phyloP scores from a whole-genome alignment of 2,329 filamentous ascomycete species.

The Knufia petricola region DNA sequence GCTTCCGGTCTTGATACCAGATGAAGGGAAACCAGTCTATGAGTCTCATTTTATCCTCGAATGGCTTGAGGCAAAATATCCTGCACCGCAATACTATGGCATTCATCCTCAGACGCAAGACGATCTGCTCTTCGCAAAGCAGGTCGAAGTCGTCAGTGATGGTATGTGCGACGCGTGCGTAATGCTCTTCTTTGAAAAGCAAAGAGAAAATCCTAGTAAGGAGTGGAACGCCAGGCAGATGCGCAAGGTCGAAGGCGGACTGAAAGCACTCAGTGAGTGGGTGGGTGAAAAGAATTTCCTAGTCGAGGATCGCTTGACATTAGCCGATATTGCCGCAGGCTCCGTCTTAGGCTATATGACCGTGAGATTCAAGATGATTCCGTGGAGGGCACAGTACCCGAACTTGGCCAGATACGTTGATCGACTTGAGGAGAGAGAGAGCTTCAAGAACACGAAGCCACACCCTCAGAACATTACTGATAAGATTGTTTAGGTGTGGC shows the following conservation, averaged over 20 bases:
- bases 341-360: constrained; percentile 29
- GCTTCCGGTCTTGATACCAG: constrained; percentile 11
- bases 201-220: constrained; percentile 25
- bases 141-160: constrained; percentile 13
- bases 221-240: constrained; percentile 30
- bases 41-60: constrained; percentile 32
- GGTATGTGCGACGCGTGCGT: constrained; percentile 31
- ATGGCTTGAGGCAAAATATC: constrained; percentile 13
- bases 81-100: constrained; percentile 3
- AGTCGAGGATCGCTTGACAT: constrained; percentile 25
- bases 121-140: constrained; percentile 12
- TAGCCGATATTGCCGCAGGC: constrained; percentile 30
- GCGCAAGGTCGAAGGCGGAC: constrained; percentile 28
- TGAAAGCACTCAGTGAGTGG: constrained; percentile 25
- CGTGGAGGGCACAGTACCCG: constrained; percentile 28
- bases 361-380: constrained; percentile 17
- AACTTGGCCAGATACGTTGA: constrained; percentile 27
- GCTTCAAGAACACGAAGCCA: constrained; percentile 27
- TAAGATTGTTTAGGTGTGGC: constrained; percentile 25
- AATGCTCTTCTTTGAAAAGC: constrained; percentile 29
- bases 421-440: constrained; percentile 25
- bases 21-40: constrained; percentile 25
- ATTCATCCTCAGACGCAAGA: constrained; percentile 8
- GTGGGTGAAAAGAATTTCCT: constrained; percentile 24
- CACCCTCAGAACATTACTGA: constrained; percentile 28